phyloP scores from a whole-genome alignment of 2,329 filamentous ascomycete genomes.

The Microdochium paspali region DNA sequence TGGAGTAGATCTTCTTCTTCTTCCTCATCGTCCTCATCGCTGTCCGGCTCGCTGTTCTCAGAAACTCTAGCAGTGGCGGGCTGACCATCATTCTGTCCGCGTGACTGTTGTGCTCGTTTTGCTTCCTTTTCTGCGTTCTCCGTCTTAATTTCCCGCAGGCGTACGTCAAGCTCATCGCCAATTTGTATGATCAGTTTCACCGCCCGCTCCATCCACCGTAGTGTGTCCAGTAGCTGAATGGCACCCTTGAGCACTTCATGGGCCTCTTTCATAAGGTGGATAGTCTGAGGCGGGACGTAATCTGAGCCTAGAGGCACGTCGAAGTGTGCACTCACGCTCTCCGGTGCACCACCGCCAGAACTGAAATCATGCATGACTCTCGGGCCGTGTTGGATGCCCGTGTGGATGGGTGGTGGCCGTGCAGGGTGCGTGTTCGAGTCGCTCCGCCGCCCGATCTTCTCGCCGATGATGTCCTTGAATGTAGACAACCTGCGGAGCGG shows the following conservation, averaged over 20 bases:
- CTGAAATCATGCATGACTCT: neutral
- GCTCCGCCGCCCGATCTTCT: slow-evolving; percentile 9
- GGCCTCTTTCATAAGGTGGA: slow-evolving; percentile 35
- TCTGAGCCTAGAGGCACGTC: slow-evolving; percentile 10
- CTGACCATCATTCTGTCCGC: too few species aligned
- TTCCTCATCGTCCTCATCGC: slow-evolving; percentile 1
- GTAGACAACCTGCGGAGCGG: slow-evolving; percentile 13
- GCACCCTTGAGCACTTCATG: slow-evolving; percentile 34
- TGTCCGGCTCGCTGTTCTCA: neutral
- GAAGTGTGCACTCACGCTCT: slow-evolving; percentile 4
- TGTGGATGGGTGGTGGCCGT: neutral
- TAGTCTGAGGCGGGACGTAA: slow-evolving; percentile 31
- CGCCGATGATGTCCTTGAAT: slow-evolving; percentile 14
- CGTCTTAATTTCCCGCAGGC: slow-evolving; percentile 12
- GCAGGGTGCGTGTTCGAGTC: neutral
- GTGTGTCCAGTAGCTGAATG: slow-evolving; percentile 34
- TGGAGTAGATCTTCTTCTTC: slow-evolving; percentile 18
- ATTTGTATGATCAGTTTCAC: slow-evolving; percentile 31
- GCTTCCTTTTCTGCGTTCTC: slow-evolving; percentile 5
- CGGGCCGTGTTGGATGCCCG: neutral
- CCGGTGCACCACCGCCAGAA: neutral
- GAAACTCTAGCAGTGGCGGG: too few species aligned
- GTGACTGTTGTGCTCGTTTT: neutral
- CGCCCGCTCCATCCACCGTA: slow-evolving; percentile 36
- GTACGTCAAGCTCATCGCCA: slow-evolving; percentile 30